Base-by-base conservation (phyloP, 2,329 filamentous ascomycete genomes). In the Fusarium veterinarium region DNA sequence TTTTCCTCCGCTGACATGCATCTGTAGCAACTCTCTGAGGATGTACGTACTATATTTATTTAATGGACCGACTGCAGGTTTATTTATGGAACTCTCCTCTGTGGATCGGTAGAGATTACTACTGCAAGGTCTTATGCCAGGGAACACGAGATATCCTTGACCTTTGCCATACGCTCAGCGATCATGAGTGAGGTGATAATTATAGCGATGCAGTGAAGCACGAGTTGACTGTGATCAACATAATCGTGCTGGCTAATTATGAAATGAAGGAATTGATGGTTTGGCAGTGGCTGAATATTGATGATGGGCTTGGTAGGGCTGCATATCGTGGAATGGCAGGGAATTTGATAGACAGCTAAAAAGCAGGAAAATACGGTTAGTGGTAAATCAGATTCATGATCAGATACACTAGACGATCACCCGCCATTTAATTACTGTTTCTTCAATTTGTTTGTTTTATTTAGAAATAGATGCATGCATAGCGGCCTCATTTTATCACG, bases 21-120 rank as follows among this genome's bases (percentile, higher is more conserved):
- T 61, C 48, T 53, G 44, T 28, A 38, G 51, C 31, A 30, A 40
- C 38, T 57, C 41, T 46, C 44, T 59, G 51, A 51, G 38, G 25
- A 63, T 42, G 35, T 58, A 41, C 38, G 63, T 60, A 61, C 63
- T 51, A 56, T 67, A 35, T 63, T 37, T 73, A 38, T 61, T 40
- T 58, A 28, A 28, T 57, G 30, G 56, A 52, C 55, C 53, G 46
- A 37, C 55, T 57, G 41, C 41, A 31, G 42, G 38, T 58, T 73
- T 73, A 73, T 73, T 73, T 73, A 73, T 73, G 71, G 71, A 60
- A 73, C 60, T 49, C 41, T 67, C 33, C 41, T 40, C 41, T 55
- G 70, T 73, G 71, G 71, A 71, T 53, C 58, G 19, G 55, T 28
- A 58, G 51, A 73, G 60, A 73, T 71, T 71, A 68, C 67, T 44